Evolutionary conservation across 2,329 filamentous ascomycete species (phyloP).

Genomic region (Alternaria novae-zelandiae): DNA sequence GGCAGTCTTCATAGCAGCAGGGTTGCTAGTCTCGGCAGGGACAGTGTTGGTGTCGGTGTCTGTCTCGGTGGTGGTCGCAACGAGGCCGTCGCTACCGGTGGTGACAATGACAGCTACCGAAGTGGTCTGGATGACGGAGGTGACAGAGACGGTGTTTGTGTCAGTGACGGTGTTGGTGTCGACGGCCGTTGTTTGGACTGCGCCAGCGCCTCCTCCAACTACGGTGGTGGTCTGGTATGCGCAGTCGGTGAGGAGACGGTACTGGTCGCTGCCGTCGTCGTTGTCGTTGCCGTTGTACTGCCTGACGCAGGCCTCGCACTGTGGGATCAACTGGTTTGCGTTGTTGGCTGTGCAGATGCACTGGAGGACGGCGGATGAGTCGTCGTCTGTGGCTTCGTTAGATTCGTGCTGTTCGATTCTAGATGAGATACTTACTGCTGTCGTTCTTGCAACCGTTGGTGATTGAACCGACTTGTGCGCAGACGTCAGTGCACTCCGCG

Average conservation of each 20-base stretch:
- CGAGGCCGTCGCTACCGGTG: slow-evolving; percentile 12
- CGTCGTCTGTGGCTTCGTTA: slow-evolving; percentile 19
- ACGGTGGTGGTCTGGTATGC: neutral
- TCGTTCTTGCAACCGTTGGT: slow-evolving; percentile 33
- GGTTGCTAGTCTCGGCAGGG: slow-evolving; percentile 7
- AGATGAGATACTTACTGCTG: slow-evolving; percentile 13
- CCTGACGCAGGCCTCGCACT: slow-evolving; percentile 40
- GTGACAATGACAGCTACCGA: neutral
- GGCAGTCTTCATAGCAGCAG: slow-evolving; percentile 20
- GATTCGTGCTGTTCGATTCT: neutral
- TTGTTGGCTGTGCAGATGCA: slow-evolving; percentile 40
- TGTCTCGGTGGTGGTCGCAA: neutral
- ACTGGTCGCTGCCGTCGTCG: slow-evolving; percentile 14
- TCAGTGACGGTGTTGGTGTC: neutral
- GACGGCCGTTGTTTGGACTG: neutral
- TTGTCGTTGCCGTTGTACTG: slow-evolving; percentile 25
- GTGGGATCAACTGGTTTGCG: slow-evolving; percentile 31
- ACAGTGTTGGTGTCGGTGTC: neutral
- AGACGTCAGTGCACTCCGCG: slow-evolving; percentile 34
- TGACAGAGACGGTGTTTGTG: neutral
- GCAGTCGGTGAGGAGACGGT: neutral
- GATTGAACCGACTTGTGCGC: slow-evolving; percentile 30
- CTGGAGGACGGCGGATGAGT: slow-evolving; percentile 25
- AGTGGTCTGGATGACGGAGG: neutral
- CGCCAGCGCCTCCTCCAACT: neutral